phyloP scores from a whole-genome alignment of 345 rosid genomes.

The Citrus hindsii region DNA sequence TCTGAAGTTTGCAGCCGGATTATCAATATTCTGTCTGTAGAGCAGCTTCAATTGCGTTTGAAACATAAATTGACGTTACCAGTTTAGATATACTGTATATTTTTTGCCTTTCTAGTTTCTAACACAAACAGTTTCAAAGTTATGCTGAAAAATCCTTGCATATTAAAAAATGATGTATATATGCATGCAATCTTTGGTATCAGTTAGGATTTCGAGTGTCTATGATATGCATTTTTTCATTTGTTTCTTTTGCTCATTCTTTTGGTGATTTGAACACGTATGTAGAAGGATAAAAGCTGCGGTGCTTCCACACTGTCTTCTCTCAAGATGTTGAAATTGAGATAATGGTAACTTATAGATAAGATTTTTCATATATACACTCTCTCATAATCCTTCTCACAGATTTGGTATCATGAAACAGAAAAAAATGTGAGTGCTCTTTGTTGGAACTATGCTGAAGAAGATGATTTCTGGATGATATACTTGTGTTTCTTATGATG shows the following conservation, averaged over 20 bases:
- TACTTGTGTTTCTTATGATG: too few species aligned
- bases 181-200: too few species aligned
- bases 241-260: constrained; percentile 13
- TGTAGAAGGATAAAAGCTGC: constrained; percentile 25
- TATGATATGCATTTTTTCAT: constrained; percentile 35
- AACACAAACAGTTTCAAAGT: too few species aligned
- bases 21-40: too few species aligned
- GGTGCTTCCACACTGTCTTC: constrained; percentile 34
- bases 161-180: too few species aligned
- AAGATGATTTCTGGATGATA: not conserved
- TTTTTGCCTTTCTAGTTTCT: too few species aligned
- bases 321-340: constrained; percentile 20
- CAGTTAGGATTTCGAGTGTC: constrained; percentile 72
- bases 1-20: too few species aligned
- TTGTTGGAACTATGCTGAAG: not conserved
- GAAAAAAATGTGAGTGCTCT: not conserved
- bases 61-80: too few species aligned
- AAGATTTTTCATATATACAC: not conserved
- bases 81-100: too few species aligned
- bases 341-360: constrained; percentile 55
- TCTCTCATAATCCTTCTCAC: too few species aligned
- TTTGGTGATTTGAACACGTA: constrained; percentile 32
- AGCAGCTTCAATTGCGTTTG: too few species aligned
- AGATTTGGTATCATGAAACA: not conserved
- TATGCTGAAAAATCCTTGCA: too few species aligned